These are phyloP conservation scores for Cochlearia excelsa DNA, from an alignment of 345 rosid species.

Conservation along the genomic window DNA sequence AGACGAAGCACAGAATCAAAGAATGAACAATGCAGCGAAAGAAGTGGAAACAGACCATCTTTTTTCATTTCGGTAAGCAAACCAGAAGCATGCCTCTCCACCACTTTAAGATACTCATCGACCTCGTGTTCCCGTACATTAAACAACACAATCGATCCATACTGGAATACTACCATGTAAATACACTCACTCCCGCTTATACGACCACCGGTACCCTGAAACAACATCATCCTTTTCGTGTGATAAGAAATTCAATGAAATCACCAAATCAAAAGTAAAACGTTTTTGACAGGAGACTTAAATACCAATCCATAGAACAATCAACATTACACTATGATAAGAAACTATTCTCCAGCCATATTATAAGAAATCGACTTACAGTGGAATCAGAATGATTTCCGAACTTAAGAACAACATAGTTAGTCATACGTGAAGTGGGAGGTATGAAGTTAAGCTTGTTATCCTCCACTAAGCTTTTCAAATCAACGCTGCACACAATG, in stretches of 20 bases:
- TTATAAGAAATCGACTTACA: constrained; percentile 45
- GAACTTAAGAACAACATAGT: constrained; percentile 75
- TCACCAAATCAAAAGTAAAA: not conserved
- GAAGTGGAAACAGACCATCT: constrained; percentile 61
- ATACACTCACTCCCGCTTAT: constrained; percentile 72
- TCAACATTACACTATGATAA: constrained; percentile 2
- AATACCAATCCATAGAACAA: constrained; percentile 8
- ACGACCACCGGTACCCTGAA: constrained; percentile 63
- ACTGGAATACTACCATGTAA: constrained; percentile 88
- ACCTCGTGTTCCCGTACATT: constrained; percentile 76
- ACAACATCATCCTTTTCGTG: constrained; percentile 21
- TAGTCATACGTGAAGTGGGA: constrained; percentile 85
- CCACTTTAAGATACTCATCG: constrained; percentile 80
- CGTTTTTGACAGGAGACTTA: not conserved
- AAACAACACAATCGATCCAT: constrained; percentile 91
- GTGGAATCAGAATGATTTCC: constrained; percentile 51
- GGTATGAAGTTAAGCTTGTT: constrained; percentile 81
- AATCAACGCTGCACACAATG: constrained; percentile 70
- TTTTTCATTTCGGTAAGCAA: constrained; percentile 93
- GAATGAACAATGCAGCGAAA: not conserved
- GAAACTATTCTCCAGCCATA: not conserved
- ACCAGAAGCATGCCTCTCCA: constrained; percentile 79
- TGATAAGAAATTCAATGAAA: constrained; percentile 4
- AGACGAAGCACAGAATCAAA: constrained; percentile 1
- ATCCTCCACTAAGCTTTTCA: constrained; percentile 77